Percentiles rank a stretch among this genome's conserved stretches.
These are phyloP conservation scores for Ceratobasidium sp. DNA, from an alignment of 1,284 basidiomycete genomes.

Conservation along the genomic window DNA sequence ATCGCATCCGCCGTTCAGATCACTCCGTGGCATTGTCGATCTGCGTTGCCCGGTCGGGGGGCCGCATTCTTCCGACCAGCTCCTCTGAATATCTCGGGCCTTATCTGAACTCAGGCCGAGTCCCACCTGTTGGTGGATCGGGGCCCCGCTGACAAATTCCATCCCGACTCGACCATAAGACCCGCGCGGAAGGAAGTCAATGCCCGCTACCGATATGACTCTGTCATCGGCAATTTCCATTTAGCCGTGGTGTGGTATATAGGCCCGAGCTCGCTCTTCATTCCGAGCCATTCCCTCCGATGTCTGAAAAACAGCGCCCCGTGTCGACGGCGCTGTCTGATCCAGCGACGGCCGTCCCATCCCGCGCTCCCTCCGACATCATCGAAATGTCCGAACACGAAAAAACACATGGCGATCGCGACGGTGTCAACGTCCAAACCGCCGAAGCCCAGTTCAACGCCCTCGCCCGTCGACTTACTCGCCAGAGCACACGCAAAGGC, in stretches of 20 bases:
- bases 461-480: constrained; percentile 37
- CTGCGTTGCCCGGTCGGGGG: too few relatives aligned
- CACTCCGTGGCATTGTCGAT: too few relatives aligned
- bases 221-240: background rate
- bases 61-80: too few relatives aligned
- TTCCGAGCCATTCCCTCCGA: background rate
- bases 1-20: too few relatives aligned
- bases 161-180: background rate
- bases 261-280: too few relatives aligned
- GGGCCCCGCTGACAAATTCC: too few relatives aligned
- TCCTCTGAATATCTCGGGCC: too few relatives aligned
- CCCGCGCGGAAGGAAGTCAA: constrained; percentile 1
- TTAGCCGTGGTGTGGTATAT: too few relatives aligned
- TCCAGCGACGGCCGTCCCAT: constrained; percentile 39
- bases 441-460: constrained; percentile 42
- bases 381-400: constrained; percentile 27
- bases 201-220: background rate
- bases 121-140: too few relatives aligned
- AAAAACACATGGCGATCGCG: constrained; percentile 6
- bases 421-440: constrained; percentile 31
- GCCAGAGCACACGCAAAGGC: constrained; percentile 33
- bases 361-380: constrained; percentile 17
- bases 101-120: too few relatives aligned
- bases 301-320: background rate
- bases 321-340: constrained; percentile 10